These are phyloP conservation scores for Cryptococcus maquisensis DNA, from an alignment of 1,284 basidiomycete species.

Conservation along the genomic window DNA sequence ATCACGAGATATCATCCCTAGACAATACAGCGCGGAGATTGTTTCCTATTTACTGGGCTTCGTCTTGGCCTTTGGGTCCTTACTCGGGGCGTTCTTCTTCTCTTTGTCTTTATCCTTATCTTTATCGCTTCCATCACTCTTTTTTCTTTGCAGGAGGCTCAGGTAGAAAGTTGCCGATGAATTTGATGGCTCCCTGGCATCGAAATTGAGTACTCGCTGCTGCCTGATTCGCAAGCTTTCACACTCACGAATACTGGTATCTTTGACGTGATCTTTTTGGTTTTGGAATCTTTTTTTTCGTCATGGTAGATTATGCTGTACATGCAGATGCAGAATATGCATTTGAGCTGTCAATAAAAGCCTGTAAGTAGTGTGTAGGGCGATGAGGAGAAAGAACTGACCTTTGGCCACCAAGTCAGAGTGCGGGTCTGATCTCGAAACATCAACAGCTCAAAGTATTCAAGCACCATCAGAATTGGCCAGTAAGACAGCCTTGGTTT, in stretches of 20 bases:
- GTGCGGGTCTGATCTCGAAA: constrained; percentile 22
- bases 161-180: constrained; percentile 21
- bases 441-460: constrained; percentile 29
- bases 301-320: constrained; percentile 18
- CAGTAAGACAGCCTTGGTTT: constrained; percentile 28
- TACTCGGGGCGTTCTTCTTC: too few relatives aligned
- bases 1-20: not conserved
- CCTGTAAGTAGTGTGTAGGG: not conserved
- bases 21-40: too few relatives aligned
- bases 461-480: constrained; percentile 20
- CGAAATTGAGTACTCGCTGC: not conserved
- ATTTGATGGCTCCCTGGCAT: constrained; percentile 19
- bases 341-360: constrained; percentile 22
- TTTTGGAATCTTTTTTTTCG: constrained; percentile 5
- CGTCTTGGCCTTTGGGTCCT: too few relatives aligned
- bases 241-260: constrained; percentile 16
- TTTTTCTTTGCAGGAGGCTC: constrained; percentile 5
- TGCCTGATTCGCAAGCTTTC: too few relatives aligned
- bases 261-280: constrained; percentile 6
- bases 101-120: not conserved
- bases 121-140: not conserved
- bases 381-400: constrained; percentile 5
- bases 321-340: constrained; percentile 18
- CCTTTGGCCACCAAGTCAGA: constrained; percentile 31
- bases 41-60: too few relatives aligned